These are phyloP conservation scores for Aureobasidium pullulans DNA, from an alignment of 2,329 filamentous ascomycete species.

Conservation along the genomic window DNA sequence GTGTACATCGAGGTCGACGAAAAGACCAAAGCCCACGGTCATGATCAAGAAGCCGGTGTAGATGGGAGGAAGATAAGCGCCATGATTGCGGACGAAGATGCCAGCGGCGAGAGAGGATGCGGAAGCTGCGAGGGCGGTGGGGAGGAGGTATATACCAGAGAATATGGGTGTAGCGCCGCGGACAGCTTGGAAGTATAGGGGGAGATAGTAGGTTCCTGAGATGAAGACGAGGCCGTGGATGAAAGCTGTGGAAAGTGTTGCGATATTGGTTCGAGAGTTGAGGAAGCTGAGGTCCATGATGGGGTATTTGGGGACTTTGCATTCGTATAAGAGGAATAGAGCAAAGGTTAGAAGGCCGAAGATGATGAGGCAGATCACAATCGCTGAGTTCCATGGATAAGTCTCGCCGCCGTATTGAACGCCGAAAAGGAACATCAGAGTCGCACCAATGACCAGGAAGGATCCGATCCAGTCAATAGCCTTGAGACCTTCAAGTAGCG, in stretches of 20 bases:
- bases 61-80: conserved; percentile 45
- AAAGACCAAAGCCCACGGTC: conserved; percentile 32
- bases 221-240: conserved; percentile 73
- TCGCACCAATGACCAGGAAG: conserved; percentile 63
- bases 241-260: conserved; percentile 59
- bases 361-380: conserved; percentile 37
- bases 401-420: conserved; percentile 74
- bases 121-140: conserved; percentile 27
- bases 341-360: conserved; percentile 20
- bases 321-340: conserved; percentile 66
- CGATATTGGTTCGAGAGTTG: conserved; percentile 55
- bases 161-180: conserved; percentile 60
- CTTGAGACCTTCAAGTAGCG: conserved; percentile 53
- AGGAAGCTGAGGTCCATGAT: conserved; percentile 71
- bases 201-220: conserved; percentile 69
- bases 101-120: conserved; percentile 26
- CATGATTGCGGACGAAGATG: conserved; percentile 38
- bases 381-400: conserved; percentile 66
- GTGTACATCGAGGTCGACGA: conserved; percentile 29
- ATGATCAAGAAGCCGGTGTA: conserved; percentile 38
- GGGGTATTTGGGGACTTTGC: conserved; percentile 65
- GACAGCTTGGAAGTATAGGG: conserved; percentile 76
- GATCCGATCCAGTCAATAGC: conserved; percentile 61
- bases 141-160: conserved; percentile 54
- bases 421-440: conserved; percentile 78